These are phyloP conservation scores for Hibiscus syriacus DNA, from an alignment of 345 rosid species.

Conservation along the genomic window DNA sequence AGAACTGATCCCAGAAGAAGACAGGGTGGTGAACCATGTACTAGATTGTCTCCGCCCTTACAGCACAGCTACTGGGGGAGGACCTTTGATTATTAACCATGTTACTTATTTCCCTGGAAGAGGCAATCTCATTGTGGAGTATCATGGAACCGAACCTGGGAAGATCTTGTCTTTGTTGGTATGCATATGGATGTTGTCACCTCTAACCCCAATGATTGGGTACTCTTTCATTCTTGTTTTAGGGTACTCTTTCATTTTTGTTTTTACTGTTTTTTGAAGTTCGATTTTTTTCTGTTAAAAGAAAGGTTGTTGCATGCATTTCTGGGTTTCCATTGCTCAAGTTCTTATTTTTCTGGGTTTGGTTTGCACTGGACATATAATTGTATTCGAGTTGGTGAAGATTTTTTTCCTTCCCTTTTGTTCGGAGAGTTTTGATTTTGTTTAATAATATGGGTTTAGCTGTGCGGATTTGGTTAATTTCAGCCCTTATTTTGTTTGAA, in stretches of 20 bases:
- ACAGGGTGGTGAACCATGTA: conserved; percentile 70
- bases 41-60: conserved; percentile 66
- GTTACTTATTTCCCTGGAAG: conserved; percentile 61
- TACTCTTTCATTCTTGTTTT: conserved; percentile 15
- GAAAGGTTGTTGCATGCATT: no score
- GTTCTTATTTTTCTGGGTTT: background rate
- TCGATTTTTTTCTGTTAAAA: background rate
- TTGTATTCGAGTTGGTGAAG: background rate
- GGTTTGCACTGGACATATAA: background rate
- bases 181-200: conserved; percentile 99
- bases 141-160: conserved; percentile 84
- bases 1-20: conserved; percentile 84
- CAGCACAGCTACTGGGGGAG: conserved; percentile 79
- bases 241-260: background rate
- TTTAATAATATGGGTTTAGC: background rate
- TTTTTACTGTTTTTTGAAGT: background rate
- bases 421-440: background rate
- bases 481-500: background rate
- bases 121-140: conserved; percentile 94
- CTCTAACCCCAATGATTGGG: conserved; percentile 92
- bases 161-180: conserved; percentile 89
- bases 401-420: background rate
- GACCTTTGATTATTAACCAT: conserved; percentile 71
- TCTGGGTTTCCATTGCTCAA: background rate
- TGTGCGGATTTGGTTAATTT: background rate